These are phyloP conservation scores for Cordyceps cateniannulata DNA, from an alignment of 2,329 filamentous ascomycete genomes.

Conservation along the genomic window DNA sequence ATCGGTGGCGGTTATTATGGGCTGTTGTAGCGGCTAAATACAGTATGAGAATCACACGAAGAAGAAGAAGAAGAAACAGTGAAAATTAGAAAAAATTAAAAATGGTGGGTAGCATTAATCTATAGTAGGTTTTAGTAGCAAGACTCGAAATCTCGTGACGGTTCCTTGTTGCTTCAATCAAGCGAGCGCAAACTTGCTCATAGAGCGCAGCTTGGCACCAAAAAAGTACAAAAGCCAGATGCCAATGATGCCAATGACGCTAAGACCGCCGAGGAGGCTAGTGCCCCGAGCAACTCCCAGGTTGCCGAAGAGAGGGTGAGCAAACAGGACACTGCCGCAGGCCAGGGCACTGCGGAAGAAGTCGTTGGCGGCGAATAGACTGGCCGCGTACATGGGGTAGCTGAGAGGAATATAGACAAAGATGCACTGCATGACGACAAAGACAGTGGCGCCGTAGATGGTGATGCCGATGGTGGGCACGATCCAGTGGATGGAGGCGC, in stretches of 20 bases:
- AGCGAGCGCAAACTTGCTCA: slow-evolving; percentile 50
- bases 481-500: slow-evolving; percentile 46
- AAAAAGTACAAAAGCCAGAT: slow-evolving; percentile 55
- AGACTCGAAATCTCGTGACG: too few species aligned
- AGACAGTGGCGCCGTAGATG: slow-evolving; percentile 45
- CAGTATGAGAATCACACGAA: too few species aligned
- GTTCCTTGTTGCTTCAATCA: too few species aligned
- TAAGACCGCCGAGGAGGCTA: slow-evolving; percentile 49
- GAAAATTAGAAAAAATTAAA: too few species aligned
- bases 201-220: slow-evolving; percentile 45
- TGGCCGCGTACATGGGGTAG: slow-evolving; percentile 52
- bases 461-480: slow-evolving; percentile 51
- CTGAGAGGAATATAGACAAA: slow-evolving; percentile 53
- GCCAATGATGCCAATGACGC: slow-evolving; percentile 47
- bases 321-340: slow-evolving; percentile 53
- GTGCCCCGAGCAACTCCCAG: slow-evolving; percentile 53
- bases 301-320: slow-evolving; percentile 51
- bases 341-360: slow-evolving; percentile 53
- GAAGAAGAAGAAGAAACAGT: too few species aligned
- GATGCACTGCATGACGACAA: slow-evolving; percentile 53
- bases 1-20: too few species aligned
- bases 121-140: too few species aligned
- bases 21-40: too few species aligned
- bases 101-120: too few species aligned
- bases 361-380: slow-evolving; percentile 55